phyloP scores from a whole-genome alignment of 768 basidiomycete genomes.

The Tulasnella sp. region DNA sequence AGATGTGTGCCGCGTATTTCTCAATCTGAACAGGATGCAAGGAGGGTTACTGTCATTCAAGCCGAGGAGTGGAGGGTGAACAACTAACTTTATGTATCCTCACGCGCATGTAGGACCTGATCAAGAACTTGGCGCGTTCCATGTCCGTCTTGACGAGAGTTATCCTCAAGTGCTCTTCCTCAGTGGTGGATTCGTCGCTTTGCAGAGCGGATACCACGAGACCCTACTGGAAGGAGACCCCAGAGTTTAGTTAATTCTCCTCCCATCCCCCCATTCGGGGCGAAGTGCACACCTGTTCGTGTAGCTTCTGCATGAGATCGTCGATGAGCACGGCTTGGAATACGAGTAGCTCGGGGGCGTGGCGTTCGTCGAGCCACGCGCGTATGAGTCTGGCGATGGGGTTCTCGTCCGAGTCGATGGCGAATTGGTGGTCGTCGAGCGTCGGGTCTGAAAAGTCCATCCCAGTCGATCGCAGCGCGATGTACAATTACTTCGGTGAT shows the following conservation, averaged over 20 bases:
- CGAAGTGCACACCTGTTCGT: slow-evolving; percentile 60
- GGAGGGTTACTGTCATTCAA: not conserved
- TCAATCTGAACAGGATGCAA: slow-evolving; percentile 52
- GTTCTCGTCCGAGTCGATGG: slow-evolving; percentile 30
- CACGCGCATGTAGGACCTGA: slow-evolving; percentile 80
- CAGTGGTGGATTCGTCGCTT: slow-evolving; percentile 71
- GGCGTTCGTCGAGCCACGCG: slow-evolving; percentile 79
- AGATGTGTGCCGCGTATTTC: slow-evolving; percentile 72
- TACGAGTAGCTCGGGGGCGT: slow-evolving; percentile 68
- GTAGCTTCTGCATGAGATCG: slow-evolving; percentile 58
- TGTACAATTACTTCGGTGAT: not conserved
- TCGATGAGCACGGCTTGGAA: slow-evolving; percentile 59
- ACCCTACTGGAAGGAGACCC: slow-evolving; percentile 35
- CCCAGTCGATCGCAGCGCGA: not conserved
- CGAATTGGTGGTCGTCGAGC: slow-evolving; percentile 1
- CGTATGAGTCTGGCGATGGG: slow-evolving; percentile 59
- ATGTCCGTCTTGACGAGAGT: slow-evolving; percentile 91
- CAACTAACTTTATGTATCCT: slow-evolving; percentile 65
- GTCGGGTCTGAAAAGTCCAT: not conserved
- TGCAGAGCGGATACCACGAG: slow-evolving; percentile 63
- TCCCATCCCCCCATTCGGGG: not conserved
- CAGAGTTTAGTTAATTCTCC: not conserved
- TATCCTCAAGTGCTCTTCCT: slow-evolving; percentile 88
- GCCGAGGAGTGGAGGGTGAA: not conserved
- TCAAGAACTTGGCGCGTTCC: slow-evolving; percentile 86